Base-by-base conservation (phyloP, 306 rosid genomes). In the Prunus fruticosa region DNA sequence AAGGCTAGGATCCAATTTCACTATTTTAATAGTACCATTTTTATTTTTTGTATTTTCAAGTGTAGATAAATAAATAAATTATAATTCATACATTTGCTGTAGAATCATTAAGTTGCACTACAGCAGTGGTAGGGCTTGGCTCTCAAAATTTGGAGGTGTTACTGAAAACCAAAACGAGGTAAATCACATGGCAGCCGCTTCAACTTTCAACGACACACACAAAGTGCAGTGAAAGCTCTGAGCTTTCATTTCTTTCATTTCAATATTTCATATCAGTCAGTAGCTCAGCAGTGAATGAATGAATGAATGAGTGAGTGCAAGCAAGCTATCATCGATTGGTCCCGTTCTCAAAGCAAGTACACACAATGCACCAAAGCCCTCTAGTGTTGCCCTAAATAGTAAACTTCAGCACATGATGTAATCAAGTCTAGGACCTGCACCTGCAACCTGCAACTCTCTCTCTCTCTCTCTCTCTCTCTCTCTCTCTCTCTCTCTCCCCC, bases 231-330 rank as follows among this genome's bases (percentile, higher is more conserved):
- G 87, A 80, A 85, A 77, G 83, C 89, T 80, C 65, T 51, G 57
- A 76, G 27, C 73, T 82, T 85, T 76, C 89, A 78, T 46, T 67
- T 79, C 83, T 74, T 76, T 72, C 85, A 50, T 87, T 89, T 84
- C 85, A 79, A 76, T 84, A 18, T 15, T 14, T 80, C 82, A 83
- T 72, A 38, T 38, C 87, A 25, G 14, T 54, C 57, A 18, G 43
- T 22, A 18, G 43, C 43, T 45, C 51, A 20, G 38, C 47, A 72
- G 56, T 45, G 72, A 73, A 69, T 75, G 84, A 72, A 47, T 45
- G 72, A 73, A 72, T 75, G 84, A 72, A 47, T 69, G 79, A 79
- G 87, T 72, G 82, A 81, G 54, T 51, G 56, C 71, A 22, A 67
- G 38, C 65, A 78, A 64, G 77, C 23, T 9, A 57, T 9, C 49